Conservation (phyloP, 768 basidiomycete genomes). For the Serpula lacrymans region DNA sequence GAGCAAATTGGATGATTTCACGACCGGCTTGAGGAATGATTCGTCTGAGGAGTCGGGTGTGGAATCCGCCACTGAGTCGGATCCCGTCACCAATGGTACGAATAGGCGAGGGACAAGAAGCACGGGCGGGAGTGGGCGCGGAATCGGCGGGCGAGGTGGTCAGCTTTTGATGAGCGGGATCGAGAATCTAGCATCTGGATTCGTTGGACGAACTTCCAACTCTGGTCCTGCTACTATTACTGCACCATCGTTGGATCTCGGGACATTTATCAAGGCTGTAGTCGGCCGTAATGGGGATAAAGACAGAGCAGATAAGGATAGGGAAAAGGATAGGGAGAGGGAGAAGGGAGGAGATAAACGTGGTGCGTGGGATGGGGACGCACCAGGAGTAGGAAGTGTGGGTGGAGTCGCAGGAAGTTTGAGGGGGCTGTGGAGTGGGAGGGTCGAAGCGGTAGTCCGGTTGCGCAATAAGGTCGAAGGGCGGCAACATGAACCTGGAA, state of each 20-base stretch:
- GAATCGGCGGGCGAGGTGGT: constrained; percentile 9
- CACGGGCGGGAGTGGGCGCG: too few species aligned
- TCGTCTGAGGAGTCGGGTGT: constrained; percentile 7
- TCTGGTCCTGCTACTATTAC: constrained; percentile 34
- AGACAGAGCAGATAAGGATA: constrained; percentile 24
- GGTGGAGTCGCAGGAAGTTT: constrained; percentile 22
- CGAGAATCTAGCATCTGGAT: constrained; percentile 36
- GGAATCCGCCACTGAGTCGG: constrained; percentile 23
- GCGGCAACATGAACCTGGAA: constrained; percentile 6
- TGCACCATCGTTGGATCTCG: constrained; percentile 50
- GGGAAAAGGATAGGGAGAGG: constrained; percentile 34
- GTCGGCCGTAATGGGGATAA: constrained; percentile 29
- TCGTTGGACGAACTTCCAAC: constrained; percentile 36
- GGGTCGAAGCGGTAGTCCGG: constrained; percentile 20
- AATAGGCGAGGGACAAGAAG: constrained; percentile 5
- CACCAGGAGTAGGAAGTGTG: constrained; percentile 25
- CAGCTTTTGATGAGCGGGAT: constrained; percentile 41
- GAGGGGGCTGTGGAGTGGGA: constrained; percentile 31
- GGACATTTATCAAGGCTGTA: constrained; percentile 45
- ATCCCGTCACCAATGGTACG: too few species aligned
- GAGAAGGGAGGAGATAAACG: constrained; percentile 28
- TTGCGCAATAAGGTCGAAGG: constrained; percentile 28
- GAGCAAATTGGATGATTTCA: constrained; percentile 55
- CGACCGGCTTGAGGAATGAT: constrained; percentile 14
- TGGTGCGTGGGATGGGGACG: constrained; percentile 27